Evolutionary conservation across 495 filamentous ascomycete species (phyloP), one percentile per base, ranked within the genome.

Genomic region (Hapsidospora chrysogenum): DNA sequence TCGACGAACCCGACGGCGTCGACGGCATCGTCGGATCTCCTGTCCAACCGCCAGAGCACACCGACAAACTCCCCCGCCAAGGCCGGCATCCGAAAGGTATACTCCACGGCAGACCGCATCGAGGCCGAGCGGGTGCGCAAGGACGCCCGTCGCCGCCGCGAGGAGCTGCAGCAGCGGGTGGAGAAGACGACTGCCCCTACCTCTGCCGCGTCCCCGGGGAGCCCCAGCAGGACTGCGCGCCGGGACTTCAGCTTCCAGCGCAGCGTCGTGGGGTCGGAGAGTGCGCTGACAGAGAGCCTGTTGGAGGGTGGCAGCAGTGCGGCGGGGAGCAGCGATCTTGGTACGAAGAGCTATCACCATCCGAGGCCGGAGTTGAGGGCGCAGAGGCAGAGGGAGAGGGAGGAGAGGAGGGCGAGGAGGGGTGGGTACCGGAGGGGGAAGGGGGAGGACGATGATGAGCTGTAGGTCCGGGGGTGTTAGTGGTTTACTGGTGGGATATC

Each of bases 261-360:
- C 31, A 62, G 60, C 17, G 61, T 59, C 29, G 60, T 51, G 30
- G 35, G 33, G 30, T 37, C 39, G 51, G 43, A 26, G 36, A 44
- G 37, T 45, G 28, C 31, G 27, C 36, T 41, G 29, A 28, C 20
- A 32, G 55, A 20, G 29, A 36, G 54, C 11, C 46, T 58, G 29
- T 56, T 64, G 0, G 61, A 65, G 49, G 70, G 65, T n/a, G 71
- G 70, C 42, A 61, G 57, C 48, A 50, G 63, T 45, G 38, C 56
- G 23, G 59, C 61, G 7, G 66, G 60, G 6, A 63, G 68, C 34
- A 69, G 70, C 38, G 73, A 71, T 1, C 51, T 69, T 9, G 84
- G 84, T 16, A 89, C 83, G 14, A 85, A 81, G 63, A 72, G 68
- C 31, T 93, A 93, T 51, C 70, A 67, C 40, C 81, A 86, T 52